Conservation (phyloP, 1,284 basidiomycete genomes). For the Wallemia ichthyophaga region DNA sequence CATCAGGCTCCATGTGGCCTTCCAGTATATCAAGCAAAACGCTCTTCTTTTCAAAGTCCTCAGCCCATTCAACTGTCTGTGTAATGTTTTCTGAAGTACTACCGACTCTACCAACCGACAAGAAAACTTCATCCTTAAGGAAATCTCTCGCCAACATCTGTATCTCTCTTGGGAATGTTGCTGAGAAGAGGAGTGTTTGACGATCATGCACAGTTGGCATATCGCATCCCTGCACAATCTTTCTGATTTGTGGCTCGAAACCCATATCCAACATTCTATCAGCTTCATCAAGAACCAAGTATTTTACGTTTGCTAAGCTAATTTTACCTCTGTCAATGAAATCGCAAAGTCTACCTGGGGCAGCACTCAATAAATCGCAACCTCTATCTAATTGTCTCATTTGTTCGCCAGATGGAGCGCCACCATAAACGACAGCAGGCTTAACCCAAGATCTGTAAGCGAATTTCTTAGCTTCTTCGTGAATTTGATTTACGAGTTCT, state of each 20-base stretch:
- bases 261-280: conserved; percentile 99
- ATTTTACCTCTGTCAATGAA: conserved; percentile 93
- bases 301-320: conserved; percentile 82
- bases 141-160: conserved; percentile 90
- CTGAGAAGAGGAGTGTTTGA: conserved; percentile 99
- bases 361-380: conserved; percentile 86
- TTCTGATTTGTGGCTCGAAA: conserved; percentile 97
- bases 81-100: conserved; percentile 99
- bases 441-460: conserved; percentile 98
- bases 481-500: conserved; percentile 95
- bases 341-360: conserved; percentile 95
- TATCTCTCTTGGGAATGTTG: conserved; percentile 97
- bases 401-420: conserved; percentile 89
- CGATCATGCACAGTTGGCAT: conserved; percentile 80
- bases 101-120: conserved; percentile 91
- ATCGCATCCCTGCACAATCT: conserved; percentile 92
- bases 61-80: conserved; percentile 94
- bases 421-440: conserved; percentile 95
- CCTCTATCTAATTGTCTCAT: conserved; percentile 82
- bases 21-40: conserved; percentile 79
- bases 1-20: conserved; percentile 26
- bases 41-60: conserved; percentile 88
- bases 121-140: conserved; percentile 88
- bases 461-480: conserved; percentile 97
- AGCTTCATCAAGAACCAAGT: conserved; percentile 94